These are phyloP conservation scores for Cryptococcus wingfieldii DNA, from an alignment of 1,284 basidiomycete species.

Conservation along the genomic window DNA sequence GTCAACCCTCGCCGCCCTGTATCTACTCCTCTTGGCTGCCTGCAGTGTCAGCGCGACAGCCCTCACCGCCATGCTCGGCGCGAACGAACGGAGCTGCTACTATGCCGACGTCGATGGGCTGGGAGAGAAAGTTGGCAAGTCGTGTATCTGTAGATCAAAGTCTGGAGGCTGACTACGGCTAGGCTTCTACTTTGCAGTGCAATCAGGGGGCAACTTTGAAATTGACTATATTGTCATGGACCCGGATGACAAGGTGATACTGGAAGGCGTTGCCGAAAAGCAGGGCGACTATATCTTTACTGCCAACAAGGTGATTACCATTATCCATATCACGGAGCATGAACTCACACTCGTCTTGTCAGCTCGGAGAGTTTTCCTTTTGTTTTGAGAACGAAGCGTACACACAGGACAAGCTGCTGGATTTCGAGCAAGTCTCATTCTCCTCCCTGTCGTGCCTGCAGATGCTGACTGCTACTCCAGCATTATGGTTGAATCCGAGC, in stretches of 20 bases:
- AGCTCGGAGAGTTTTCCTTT: conserved; percentile 89
- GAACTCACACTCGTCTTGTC: background rate
- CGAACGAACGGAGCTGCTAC: conserved; percentile 88
- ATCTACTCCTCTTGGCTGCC: conserved; percentile 4
- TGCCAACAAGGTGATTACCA: conserved; percentile 61
- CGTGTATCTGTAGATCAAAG: background rate
- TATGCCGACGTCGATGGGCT: conserved; percentile 84
- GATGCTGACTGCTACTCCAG: conserved; percentile 16
- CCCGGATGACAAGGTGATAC: conserved; percentile 76
- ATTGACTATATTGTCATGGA: conserved; percentile 92
- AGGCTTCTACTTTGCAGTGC: conserved; percentile 65
- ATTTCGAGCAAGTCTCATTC: conserved; percentile 65
- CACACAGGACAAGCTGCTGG: conserved; percentile 83
- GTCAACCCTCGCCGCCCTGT: conserved; percentile 13
- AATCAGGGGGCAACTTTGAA: conserved; percentile 95
- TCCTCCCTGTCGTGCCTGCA: background rate
- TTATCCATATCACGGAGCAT: background rate
- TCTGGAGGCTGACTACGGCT: background rate
- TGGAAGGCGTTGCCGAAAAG: conserved; percentile 80
- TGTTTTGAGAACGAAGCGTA: conserved; percentile 98
- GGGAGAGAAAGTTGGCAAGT: conserved; percentile 48
- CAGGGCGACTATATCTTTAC: conserved; percentile 98
- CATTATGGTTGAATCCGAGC: conserved; percentile 95
- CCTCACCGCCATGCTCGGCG: conserved; percentile 76
- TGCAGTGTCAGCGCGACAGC: conserved; percentile 55